phyloP scores from a whole-genome alignment of 352 stramenopile genomes.

The Hyaloperonospora arabidopsidis region DNA sequence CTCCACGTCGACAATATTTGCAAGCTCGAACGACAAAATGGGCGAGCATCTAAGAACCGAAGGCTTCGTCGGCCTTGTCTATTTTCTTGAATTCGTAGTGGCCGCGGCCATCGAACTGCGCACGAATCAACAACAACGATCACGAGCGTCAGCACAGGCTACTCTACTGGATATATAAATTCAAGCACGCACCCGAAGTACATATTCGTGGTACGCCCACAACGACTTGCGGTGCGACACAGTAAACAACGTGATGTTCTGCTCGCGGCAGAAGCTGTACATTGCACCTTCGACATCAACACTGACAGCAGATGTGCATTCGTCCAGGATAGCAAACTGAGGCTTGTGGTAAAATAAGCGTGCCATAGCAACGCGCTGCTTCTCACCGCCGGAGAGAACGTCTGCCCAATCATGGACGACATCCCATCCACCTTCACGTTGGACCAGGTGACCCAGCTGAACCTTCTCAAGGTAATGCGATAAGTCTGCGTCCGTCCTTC shows the following conservation, averaged over 20 bases:
- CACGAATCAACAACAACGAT: slow-evolving; percentile 6
- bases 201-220: slow-evolving; percentile 86
- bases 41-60: slow-evolving; percentile 47
- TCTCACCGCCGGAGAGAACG: slow-evolving; percentile 84
- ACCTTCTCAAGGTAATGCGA: slow-evolving; percentile 71
- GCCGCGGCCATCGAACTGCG: slow-evolving; percentile 74
- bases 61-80: slow-evolving; percentile 62
- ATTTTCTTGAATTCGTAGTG: slow-evolving; percentile 86
- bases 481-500: slow-evolving; percentile 55
- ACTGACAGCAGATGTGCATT: slow-evolving; percentile 79
- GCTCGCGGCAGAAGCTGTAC: slow-evolving; percentile 76
- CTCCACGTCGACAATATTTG: background rate
- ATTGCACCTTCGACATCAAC: slow-evolving; percentile 84
- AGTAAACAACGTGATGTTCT: slow-evolving; percentile 89
- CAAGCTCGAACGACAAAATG: slow-evolving; percentile 1
- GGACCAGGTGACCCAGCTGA: slow-evolving; percentile 68
- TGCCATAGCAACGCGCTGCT: slow-evolving; percentile 87
- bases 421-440: slow-evolving; percentile 69
- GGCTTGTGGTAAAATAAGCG: slow-evolving; percentile 87
- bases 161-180: slow-evolving; percentile 9
- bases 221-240: slow-evolving; percentile 87
- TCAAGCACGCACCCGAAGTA: slow-evolving; percentile 51
- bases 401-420: slow-evolving; percentile 83
- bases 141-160: slow-evolving; percentile 4
- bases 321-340: slow-evolving; percentile 87